phyloP scores from a whole-genome alignment of 192 early-diverging fungal species.

The Backusella mclennaniae region DNA sequence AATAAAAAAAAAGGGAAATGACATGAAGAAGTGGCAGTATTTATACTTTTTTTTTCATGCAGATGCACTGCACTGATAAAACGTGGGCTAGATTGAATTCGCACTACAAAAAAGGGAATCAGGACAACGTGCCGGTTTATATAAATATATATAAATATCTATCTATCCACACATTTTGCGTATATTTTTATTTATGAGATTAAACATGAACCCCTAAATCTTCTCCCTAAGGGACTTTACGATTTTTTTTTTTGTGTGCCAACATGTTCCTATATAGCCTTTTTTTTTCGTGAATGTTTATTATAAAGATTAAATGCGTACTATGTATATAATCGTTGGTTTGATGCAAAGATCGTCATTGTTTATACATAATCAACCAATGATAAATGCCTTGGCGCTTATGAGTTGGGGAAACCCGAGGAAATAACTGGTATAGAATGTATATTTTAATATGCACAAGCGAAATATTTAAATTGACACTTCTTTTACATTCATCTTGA shows the following conservation, averaged over 20 bases:
- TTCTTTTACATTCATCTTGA: background rate
- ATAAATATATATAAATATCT: background rate
- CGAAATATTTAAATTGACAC: slow-evolving; percentile 2
- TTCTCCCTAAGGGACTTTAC: background rate
- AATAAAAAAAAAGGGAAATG: slow-evolving; percentile 13
- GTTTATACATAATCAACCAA: background rate
- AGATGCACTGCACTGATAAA: background rate
- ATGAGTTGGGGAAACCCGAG: background rate
- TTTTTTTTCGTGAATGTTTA: background rate
- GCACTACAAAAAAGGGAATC: background rate
- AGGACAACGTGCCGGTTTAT: background rate
- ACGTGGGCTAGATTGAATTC: background rate
- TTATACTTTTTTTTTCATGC: background rate
- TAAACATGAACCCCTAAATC: background rate
- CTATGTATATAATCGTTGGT: background rate
- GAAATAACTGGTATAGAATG: background rate
- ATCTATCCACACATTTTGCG: background rate
- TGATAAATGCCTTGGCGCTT: background rate
- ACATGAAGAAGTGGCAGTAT: background rate
- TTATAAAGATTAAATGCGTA: no score
- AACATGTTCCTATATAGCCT: background rate
- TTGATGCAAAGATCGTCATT: slow-evolving; percentile 3
- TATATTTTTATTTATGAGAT: background rate
- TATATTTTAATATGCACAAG: background rate
- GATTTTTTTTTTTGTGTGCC: background rate